A percentile compares a stretch with the other conserved stretches of the same genome.
Evolutionary conservation across 805 yeast species (phyloP).

Genomic region (Kuraishia piskuri): DNA sequence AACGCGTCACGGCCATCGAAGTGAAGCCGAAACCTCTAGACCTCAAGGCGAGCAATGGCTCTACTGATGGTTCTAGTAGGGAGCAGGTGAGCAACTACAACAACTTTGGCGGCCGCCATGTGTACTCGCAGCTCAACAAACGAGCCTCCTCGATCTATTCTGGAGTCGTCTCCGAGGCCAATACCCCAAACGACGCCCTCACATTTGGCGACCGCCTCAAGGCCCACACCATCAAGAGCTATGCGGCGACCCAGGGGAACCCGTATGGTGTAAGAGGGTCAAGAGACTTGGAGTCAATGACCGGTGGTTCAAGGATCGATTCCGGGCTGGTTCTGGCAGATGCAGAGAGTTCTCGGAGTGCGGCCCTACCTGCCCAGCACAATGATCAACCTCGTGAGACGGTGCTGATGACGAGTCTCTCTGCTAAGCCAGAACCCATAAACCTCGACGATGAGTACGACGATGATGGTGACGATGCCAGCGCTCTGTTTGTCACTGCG

Average conservation of each 20-base stretch:
- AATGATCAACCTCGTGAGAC: neutral
- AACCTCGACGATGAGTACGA: neutral
- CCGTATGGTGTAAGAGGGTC: neutral
- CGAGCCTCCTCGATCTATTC: slow-evolving; percentile 1
- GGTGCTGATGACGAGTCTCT: neutral
- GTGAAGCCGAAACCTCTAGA: neutral
- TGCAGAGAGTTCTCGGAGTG: neutral
- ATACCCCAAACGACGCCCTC: neutral
- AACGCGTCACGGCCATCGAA: neutral
- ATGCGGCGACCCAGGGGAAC: neutral
- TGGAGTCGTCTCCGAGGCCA: neutral
- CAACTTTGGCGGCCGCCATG: neutral
- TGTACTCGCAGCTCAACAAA: neutral
- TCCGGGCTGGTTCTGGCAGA: neutral
- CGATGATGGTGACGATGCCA: slow-evolving; percentile 9
- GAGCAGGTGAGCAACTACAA: neutral
- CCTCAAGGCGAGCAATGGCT: neutral
- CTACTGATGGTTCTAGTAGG: neutral
- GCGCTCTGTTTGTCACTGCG: slow-evolving; percentile 27
- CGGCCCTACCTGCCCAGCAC: no score
- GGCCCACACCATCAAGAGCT: neutral
- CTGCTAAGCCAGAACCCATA: neutral
- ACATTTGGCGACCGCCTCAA: neutral
- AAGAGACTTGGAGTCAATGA: neutral
- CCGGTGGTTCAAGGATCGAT: neutral